Conservation (phyloP, 176 grass and related monocot genomes). For the Secale cereale region DNA sequence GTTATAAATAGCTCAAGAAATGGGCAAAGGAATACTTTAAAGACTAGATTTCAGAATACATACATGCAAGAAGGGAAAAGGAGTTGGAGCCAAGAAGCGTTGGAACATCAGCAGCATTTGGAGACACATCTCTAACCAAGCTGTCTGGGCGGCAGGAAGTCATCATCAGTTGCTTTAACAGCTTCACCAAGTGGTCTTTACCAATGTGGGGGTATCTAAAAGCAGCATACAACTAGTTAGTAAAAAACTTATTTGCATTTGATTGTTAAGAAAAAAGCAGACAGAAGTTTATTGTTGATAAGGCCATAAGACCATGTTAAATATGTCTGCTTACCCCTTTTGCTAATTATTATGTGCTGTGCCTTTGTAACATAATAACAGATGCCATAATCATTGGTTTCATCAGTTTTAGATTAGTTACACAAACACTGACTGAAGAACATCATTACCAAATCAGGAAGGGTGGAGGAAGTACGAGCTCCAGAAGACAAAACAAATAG, state of each 20-base stretch:
- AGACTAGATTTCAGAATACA: conserved; percentile 12
- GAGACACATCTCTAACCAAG: conserved; percentile 44
- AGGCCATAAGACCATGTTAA: not conserved
- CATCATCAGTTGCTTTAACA: conserved; percentile 91
- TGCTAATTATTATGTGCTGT: not conserved
- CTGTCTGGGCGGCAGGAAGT: conserved; percentile 58
- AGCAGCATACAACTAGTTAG: not conserved
- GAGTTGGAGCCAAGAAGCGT: conserved; percentile 79
- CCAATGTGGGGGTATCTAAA: conserved; percentile 81
- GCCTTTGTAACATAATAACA: not conserved
- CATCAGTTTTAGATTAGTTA: conserved; percentile 18
- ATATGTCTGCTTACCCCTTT: not conserved
- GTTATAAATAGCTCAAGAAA: conserved; percentile 16
- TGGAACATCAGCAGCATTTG: conserved; percentile 85
- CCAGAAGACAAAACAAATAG: not conserved
- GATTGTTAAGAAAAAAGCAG: conserved; percentile 10
- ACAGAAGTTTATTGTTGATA: conserved; percentile 1
- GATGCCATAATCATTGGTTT: not conserved
- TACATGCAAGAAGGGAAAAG: conserved; percentile 94
- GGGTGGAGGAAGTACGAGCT: not conserved
- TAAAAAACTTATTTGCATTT: conserved; percentile 6
- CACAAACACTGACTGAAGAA: conserved; percentile 1
- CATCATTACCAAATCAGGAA: not conserved
- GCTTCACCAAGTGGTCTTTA: conserved; percentile 92
- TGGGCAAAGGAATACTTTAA: not conserved